Percentiles rank a stretch among this genome's conserved stretches.
phyloP scores from a whole-genome alignment of 2,329 filamentous ascomycete genomes.

The Colletotrichum orchidophilum region DNA sequence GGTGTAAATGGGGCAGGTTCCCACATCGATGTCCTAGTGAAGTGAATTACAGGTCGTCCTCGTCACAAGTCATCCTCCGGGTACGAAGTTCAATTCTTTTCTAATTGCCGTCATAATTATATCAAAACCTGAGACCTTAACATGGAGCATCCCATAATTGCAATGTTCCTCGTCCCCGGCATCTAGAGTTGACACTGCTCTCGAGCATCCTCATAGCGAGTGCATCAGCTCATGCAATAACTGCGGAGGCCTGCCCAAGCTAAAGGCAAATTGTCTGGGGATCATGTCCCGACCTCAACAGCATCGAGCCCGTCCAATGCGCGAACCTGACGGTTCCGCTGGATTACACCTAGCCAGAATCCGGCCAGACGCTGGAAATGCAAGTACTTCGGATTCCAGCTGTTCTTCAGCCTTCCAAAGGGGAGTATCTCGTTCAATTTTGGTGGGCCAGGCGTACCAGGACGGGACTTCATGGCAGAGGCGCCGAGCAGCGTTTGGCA shows the following conservation, averaged over 20 bases:
- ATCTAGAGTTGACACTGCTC: background rate
- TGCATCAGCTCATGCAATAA: background rate
- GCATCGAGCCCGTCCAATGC: slow-evolving; percentile 42
- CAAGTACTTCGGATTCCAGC: slow-evolving; percentile 24
- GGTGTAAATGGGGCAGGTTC: background rate
- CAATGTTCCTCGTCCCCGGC: background rate
- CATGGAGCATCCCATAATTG: background rate
- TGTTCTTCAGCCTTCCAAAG: slow-evolving; percentile 36
- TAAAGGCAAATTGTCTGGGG: background rate
- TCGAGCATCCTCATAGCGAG: background rate
- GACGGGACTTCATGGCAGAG: slow-evolving; percentile 12
- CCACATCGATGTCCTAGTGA: background rate
- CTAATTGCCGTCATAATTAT: background rate
- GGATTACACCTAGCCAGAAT: slow-evolving; percentile 46
- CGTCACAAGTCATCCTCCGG: accelerated
- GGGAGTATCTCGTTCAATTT: slow-evolving; percentile 44
- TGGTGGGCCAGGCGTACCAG: slow-evolving; percentile 38
- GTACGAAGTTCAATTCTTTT: background rate
- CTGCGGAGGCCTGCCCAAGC: background rate
- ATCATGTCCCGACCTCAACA: background rate
- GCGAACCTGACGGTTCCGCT: slow-evolving; percentile 49
- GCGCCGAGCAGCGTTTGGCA: background rate
- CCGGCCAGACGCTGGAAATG: slow-evolving; percentile 35
- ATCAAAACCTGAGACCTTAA: background rate
- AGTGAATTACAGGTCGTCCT: background rate